Base-by-base conservation (phyloP, 495 filamentous ascomycete species). In the Cercophora newfieldiana region DNA sequence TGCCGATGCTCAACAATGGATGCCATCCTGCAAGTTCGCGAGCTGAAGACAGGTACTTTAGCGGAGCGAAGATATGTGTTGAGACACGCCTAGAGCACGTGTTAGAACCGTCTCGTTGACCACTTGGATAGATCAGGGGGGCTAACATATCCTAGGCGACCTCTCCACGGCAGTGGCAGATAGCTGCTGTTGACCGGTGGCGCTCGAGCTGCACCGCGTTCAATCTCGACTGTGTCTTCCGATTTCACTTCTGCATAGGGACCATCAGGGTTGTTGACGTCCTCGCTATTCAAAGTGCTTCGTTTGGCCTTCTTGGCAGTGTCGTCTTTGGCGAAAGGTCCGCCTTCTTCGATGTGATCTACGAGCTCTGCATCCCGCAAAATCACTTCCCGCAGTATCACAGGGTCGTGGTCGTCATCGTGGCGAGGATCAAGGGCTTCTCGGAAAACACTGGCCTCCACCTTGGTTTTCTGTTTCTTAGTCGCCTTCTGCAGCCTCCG, bases 91-190 rank as follows among this genome's bases (percentile, higher is more conserved):
- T 93, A 59, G 6, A 37, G 22, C 0, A 28, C 29, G 68, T 21
- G 72, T 76, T 72, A 72, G 71, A 44, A 37, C 14, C 16, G 65
- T 10, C 61, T 48, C 31, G 7, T 0, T 53, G 28, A 25, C 26
- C 25, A 21, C 21, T n/a, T n/a, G 8, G 49, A 14, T n/a, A 19
- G 29, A 24, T 19, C 22, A 28, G 50, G 44, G 51, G 55, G 44
- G 81, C 88, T 81, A 73, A 95, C 94, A 83, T 95, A 97, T 53
- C 94, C 94, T 64, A 97, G 76, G 44, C 94, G 83, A 1, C 94
- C 95, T 80, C 93, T 95, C 94, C 94, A 97, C 0, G 92, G 94
- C 18, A 97, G 77, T 2, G 94, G 95, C 18, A 97, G 82, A 72
- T 92, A 93, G 69, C 86, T 86, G 72, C 92, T 97, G 72, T 97